Evolutionary conservation across 1,284 basidiomycete genomes (phyloP), one percentile per base, ranked within the genome.

Genomic region (Ceratobasidium sp.): DNA sequence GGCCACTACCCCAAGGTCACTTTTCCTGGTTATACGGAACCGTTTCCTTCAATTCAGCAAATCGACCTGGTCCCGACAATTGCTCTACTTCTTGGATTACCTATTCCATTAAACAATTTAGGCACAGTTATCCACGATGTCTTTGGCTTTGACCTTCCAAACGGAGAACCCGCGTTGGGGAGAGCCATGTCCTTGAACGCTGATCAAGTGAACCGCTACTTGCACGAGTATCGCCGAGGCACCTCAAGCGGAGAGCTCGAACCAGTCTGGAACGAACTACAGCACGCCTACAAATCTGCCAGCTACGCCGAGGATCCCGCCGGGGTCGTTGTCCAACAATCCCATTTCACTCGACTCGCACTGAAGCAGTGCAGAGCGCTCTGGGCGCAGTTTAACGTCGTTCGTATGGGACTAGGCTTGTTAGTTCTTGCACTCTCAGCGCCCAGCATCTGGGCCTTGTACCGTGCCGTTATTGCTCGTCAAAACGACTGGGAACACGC

Each of bases 31-130:
- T 87, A 91, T 2, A 81, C 84, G 0, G 82, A 85, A 1, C 85
- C 88, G 0, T 88, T 92, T 81, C 91, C 96, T 9, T 88, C 89
- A 17, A 89, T 97, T 68, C 93, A 97, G 80, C 98, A 99, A 85
- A 98, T 99, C 81, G 97, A 99, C 85, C 88, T 99, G 46, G 91
- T 99, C 0, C 96, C 97, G 0, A 94, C 96, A 0, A 84, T 99
- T 42, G 92, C 96, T 1, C 89, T 99, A n/a, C 90, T 98, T 9
- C 91, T 99, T 13, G 97, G 97, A 26, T 85, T 98, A 2, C 96
- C 96, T 0, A 94, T 99, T 66, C 98, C 98, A 0, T 99, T 94
- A 87, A 98, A 97, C 85, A 98, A 96, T 81, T 91, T 99, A 17
- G 98, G 98, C 0, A 90, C 89, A 1, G 86, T 98, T 77, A 95